Evolutionary conservation across 2,329 filamentous ascomycete species (phyloP).

Genomic region (Arachnomyces sp.): DNA sequence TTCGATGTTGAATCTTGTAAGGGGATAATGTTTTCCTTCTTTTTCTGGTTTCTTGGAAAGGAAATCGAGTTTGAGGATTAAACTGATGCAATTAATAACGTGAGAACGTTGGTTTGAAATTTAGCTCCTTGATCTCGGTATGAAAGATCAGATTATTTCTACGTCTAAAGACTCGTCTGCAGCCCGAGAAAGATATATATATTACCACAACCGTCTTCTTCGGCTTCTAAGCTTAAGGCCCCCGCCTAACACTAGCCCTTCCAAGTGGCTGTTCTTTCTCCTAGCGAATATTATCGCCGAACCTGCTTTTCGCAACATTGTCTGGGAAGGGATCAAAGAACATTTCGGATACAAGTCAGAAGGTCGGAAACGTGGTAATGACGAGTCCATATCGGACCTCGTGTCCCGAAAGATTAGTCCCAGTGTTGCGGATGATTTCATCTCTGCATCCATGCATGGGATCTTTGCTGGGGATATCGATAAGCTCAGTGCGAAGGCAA

Average conservation of each 20-base stretch:
- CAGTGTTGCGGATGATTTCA: constrained; percentile 60
- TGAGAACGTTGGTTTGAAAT: background rate
- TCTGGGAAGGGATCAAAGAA: constrained; percentile 31
- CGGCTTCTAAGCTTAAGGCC: constrained; percentile 45
- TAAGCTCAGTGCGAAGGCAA: constrained; percentile 64
- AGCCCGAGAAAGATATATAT: constrained; percentile 66
- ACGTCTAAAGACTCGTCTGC: constrained; percentile 45
- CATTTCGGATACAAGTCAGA: constrained; percentile 23
- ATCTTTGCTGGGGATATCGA: constrained; percentile 88
- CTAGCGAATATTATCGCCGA: constrained; percentile 40
- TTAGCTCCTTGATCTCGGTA: constrained; percentile 52
- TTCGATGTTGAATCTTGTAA: constrained; percentile 64
- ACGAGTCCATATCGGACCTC: constrained; percentile 68
- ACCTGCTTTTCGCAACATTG: constrained; percentile 47
- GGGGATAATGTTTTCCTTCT: constrained; percentile 19
- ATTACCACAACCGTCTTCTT: constrained; percentile 78
- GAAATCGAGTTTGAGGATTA: too few species aligned
- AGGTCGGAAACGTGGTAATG: constrained; percentile 31
- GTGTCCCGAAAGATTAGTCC: constrained; percentile 49
- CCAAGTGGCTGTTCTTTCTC: constrained; percentile 24
- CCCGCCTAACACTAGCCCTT: constrained; percentile 16
- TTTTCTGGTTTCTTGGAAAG: too few species aligned
- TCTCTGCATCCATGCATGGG: constrained; percentile 72
- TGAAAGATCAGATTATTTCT: constrained; percentile 51
- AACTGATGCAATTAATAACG: constrained; percentile 16